Conservation (phyloP, 2,329 filamentous ascomycete genomes). For the Dothistroma pini region DNA sequence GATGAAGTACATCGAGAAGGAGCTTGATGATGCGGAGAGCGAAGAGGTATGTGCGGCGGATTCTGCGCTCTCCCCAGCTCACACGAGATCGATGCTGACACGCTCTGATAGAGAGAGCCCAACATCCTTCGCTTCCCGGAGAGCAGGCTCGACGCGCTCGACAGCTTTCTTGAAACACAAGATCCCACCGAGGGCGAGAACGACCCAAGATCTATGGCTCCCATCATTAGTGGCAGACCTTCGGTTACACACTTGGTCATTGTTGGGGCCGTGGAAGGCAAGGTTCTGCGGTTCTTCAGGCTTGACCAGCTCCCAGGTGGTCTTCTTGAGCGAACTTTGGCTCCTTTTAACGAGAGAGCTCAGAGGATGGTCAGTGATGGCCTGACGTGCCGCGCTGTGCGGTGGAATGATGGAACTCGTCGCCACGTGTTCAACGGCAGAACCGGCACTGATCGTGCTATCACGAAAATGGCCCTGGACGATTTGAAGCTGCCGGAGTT, state of each 20-base stretch:
- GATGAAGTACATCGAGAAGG: slow-evolving; percentile 17
- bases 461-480: not conserved
- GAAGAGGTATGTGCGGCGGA: slow-evolving; percentile 11
- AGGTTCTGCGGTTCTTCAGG: slow-evolving; percentile 15
- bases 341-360: slow-evolving; percentile 4
- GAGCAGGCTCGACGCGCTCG: slow-evolving; percentile 19
- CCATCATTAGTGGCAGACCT: not conserved
- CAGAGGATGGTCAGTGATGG: slow-evolving; percentile 11
- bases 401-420: slow-evolving; percentile 7
- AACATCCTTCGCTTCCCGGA: slow-evolving; percentile 23
- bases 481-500: slow-evolving; percentile 15
- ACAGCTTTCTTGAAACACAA: slow-evolving; percentile 14
- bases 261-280: slow-evolving; percentile 9
- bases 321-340: slow-evolving; percentile 22
- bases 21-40: slow-evolving; percentile 16
- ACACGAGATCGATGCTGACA: not conserved
- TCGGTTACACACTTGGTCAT: slow-evolving; percentile 17
- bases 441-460: slow-evolving; percentile 11
- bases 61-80: not conserved
- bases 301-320: slow-evolving; percentile 17
- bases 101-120: slow-evolving; percentile 11
- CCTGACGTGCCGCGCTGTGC: slow-evolving; percentile 22
- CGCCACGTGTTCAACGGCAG: slow-evolving; percentile 28
- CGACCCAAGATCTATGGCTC: not conserved
- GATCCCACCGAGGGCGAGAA: slow-evolving; percentile 2